Evolutionary conservation across 179 eudicot genomes (phyloP).

Genomic region (Drosera spatulata): DNA sequence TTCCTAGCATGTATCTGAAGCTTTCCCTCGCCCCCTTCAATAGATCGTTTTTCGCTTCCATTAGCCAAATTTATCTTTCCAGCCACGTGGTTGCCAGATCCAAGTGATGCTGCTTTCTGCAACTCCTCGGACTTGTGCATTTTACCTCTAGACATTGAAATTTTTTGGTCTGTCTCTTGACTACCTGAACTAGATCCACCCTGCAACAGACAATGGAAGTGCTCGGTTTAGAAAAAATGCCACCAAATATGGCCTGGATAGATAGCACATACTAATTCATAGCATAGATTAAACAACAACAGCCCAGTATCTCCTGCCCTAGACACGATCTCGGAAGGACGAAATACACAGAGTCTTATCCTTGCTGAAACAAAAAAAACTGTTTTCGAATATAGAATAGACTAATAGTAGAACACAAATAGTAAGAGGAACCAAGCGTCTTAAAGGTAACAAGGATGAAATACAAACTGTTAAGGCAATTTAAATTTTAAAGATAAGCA

Average conservation of each 20-base stretch:
- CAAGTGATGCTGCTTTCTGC: conserved; percentile 1
- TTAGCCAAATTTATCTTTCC: conserved; percentile 12
- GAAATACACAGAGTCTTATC: too few species aligned
- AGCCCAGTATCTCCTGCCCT: too few species aligned
- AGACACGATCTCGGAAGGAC: too few species aligned
- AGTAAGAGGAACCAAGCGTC: too few species aligned
- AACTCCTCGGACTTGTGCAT: conserved; percentile 8
- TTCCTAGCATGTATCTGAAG: conserved; percentile 8
- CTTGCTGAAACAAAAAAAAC: too few species aligned
- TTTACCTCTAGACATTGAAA: conserved; percentile 9
- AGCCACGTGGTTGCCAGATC: conserved; percentile 2
- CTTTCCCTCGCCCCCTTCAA: conserved; percentile 12
- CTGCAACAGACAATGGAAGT: conserved; percentile 18
- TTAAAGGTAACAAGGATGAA: too few species aligned
- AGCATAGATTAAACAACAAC: too few species aligned
- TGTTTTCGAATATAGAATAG: too few species aligned
- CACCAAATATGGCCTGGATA: background rate
- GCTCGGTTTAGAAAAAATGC: background rate
- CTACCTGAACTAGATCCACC: conserved; percentile 19
- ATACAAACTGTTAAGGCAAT: too few species aligned
- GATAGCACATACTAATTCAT: background rate
- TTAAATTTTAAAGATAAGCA: background rate
- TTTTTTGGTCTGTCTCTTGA: conserved; percentile 12
- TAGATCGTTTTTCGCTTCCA: conserved; percentile 13
- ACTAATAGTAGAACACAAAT: too few species aligned